Conservation (phyloP, 179 eudicot species). For the Gypsophila paniculata region DNA sequence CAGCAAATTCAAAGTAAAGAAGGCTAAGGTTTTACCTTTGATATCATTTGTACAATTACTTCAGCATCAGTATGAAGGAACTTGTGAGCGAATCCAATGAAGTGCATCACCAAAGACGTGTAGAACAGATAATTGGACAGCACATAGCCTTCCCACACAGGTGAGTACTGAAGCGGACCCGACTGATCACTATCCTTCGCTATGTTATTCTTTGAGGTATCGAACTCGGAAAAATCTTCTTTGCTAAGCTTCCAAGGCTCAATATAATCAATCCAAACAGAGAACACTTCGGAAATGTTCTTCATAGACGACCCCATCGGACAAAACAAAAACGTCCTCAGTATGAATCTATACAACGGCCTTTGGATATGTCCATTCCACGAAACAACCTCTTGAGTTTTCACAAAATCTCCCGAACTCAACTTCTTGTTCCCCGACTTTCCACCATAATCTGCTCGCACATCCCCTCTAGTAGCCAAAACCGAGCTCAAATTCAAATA, state of each 20-base stretch:
- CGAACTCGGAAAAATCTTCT: conserved; percentile 60
- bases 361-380: conserved; percentile 75
- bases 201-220: conserved; percentile 32
- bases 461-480: conserved; percentile 25
- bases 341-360: conserved; percentile 73
- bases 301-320: conserved; percentile 77
- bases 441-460: conserved; percentile 38
- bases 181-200: conserved; percentile 28
- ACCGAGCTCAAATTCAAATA: conserved; percentile 58
- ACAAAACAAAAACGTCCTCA: conserved; percentile 83
- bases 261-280: conserved; percentile 62
- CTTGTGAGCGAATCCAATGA: conserved; percentile 94
- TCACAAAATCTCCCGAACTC: conserved; percentile 33
- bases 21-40: conserved; percentile 47
- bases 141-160: conserved; percentile 76
- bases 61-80: conserved; percentile 82
- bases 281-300: conserved; percentile 68
- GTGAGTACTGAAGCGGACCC: conserved; percentile 44
- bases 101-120: conserved; percentile 85
- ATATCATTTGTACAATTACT: conserved; percentile 66
- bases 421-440: conserved; percentile 38
- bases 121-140: conserved; percentile 74
- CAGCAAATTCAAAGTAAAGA: conserved; percentile 8
- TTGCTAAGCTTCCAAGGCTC: conserved; percentile 74
- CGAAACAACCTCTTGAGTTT: conserved; percentile 36